Evolutionary conservation across 768 basidiomycete genomes (phyloP).

Genomic region (Rhizopogon vinicolor): DNA sequence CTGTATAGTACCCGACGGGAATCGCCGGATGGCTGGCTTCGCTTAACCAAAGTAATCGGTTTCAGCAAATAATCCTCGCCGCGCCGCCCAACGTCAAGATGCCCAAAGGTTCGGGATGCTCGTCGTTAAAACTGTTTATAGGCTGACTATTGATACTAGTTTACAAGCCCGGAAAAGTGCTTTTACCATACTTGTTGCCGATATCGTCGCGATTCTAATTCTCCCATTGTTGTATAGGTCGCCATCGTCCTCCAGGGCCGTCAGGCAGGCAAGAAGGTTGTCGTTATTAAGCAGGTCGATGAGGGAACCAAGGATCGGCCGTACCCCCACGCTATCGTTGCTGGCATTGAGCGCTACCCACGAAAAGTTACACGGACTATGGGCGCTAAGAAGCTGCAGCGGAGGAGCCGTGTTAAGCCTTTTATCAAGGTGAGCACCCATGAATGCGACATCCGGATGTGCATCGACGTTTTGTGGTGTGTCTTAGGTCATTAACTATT

Average conservation of each 20-base stretch:
- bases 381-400: slow-evolving; percentile 92
- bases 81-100: slow-evolving; percentile 34
- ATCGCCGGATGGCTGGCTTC: slow-evolving; percentile 31
- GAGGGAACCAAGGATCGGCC: slow-evolving; percentile 95
- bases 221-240: slow-evolving; percentile 44
- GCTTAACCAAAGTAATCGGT: slow-evolving; percentile 1
- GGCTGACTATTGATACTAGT: slow-evolving; percentile 41
- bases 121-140: neutral
- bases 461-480: neutral
- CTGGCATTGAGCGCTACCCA: slow-evolving; percentile 97
- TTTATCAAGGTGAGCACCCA: slow-evolving; percentile 85
- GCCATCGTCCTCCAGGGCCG: slow-evolving; percentile 98
- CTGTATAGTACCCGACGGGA: slow-evolving; percentile 25
- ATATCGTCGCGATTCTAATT: neutral
- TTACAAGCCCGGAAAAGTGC: slow-evolving; percentile 93
- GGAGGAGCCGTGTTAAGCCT: slow-evolving; percentile 97
- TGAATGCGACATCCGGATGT: neutral
- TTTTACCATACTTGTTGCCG: neutral
- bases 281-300: slow-evolving; percentile 96
- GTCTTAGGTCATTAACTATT: slow-evolving; percentile 87
- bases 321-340: slow-evolving; percentile 98
- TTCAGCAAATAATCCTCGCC: slow-evolving; percentile 20
- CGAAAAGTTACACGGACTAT: slow-evolving; percentile 96
- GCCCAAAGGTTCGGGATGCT: slow-evolving; percentile 32
- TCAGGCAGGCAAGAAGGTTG: slow-evolving; percentile 99